Conservation (phyloP, 345 rosid genomes). For the Microthlaspi erraticum region DNA sequence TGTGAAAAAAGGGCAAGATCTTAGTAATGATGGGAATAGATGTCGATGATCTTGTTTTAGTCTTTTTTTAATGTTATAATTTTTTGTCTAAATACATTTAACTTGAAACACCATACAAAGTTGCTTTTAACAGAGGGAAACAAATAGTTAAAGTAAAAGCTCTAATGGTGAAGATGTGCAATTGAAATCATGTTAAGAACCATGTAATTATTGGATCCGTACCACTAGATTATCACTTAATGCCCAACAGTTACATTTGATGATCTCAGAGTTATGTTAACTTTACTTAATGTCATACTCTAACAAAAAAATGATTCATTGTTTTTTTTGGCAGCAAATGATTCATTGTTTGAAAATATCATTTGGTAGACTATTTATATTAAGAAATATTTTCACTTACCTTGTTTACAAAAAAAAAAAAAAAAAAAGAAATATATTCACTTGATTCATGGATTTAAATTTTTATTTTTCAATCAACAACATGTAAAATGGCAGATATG, state of each 20-base stretch:
- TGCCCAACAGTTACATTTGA: background rate
- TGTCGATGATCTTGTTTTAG: constrained; percentile 25
- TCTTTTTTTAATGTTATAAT: background rate
- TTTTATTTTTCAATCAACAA: no score
- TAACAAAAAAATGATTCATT: constrained; percentile 9
- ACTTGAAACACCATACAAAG: constrained; percentile 21
- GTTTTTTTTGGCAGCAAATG: no score
- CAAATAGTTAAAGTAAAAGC: constrained; percentile 18
- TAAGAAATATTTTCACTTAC: background rate
- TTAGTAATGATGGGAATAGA: constrained; percentile 38
- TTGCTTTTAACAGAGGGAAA: constrained; percentile 25
- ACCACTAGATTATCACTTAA: background rate
- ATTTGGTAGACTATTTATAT: background rate
- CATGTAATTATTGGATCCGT: constrained; percentile 6
- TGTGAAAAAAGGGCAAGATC: constrained; percentile 36
- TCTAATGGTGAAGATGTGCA: constrained; percentile 14
- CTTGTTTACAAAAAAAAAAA: no score
- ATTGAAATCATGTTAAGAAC: background rate
- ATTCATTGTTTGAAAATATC: background rate
- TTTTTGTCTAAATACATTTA: constrained; percentile 32
- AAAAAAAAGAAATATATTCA: background rate
- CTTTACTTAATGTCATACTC: background rate
- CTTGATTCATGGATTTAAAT: constrained; percentile 9
- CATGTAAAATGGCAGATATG: no score
- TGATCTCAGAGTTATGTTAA: constrained; percentile 13